Percentiles rank a stretch among this genome's conserved stretches.
Conservation (phyloP, 2,329 filamentous ascomycete species). For the Aspergillus sojae region DNA sequence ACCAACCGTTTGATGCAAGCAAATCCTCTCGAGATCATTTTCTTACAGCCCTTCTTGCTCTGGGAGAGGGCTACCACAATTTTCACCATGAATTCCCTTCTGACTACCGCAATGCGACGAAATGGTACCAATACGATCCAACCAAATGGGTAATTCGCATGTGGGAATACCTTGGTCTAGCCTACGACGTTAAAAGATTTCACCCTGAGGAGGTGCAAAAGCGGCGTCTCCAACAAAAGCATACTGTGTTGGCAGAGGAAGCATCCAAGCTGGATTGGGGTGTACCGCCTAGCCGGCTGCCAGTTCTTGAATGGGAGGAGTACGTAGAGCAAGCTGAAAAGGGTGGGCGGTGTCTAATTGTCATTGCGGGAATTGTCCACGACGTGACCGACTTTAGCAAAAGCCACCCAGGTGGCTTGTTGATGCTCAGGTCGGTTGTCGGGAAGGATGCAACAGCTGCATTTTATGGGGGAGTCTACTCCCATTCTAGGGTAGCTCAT, state of each 20-base stretch:
- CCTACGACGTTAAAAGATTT: constrained; percentile 17
- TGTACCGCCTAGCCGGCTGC: constrained; percentile 5
- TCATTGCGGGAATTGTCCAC: constrained; percentile 16
- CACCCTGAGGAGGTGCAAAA: constrained; percentile 20
- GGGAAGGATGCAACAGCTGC: constrained; percentile 19
- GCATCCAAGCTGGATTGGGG: constrained; percentile 15
- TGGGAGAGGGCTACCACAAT: constrained; percentile 24
- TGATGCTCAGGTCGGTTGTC: constrained; percentile 7
- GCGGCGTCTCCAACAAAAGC: constrained; percentile 17
- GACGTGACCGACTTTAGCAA: constrained; percentile 17
- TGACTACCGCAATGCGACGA: constrained; percentile 19
- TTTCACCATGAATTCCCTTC: constrained; percentile 24
- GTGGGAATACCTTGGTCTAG: constrained; percentile 17
- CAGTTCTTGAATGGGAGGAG: constrained; percentile 17
- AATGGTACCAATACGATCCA: constrained; percentile 22
- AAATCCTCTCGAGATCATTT: constrained; percentile 19
- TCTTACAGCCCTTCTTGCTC: constrained; percentile 13
- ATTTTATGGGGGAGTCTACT: constrained; percentile 22
- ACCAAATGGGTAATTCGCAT: constrained; percentile 21
- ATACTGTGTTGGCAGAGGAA: constrained; percentile 12
- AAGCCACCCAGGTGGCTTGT: constrained; percentile 17
- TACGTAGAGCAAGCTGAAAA: constrained; percentile 1
- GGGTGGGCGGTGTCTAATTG: constrained; percentile 2
- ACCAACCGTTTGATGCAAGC: constrained; percentile 19
- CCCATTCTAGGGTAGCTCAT: constrained; percentile 19